phyloP scores from a whole-genome alignment of 441 rosid genomes.

The Erysimum cheiri region DNA sequence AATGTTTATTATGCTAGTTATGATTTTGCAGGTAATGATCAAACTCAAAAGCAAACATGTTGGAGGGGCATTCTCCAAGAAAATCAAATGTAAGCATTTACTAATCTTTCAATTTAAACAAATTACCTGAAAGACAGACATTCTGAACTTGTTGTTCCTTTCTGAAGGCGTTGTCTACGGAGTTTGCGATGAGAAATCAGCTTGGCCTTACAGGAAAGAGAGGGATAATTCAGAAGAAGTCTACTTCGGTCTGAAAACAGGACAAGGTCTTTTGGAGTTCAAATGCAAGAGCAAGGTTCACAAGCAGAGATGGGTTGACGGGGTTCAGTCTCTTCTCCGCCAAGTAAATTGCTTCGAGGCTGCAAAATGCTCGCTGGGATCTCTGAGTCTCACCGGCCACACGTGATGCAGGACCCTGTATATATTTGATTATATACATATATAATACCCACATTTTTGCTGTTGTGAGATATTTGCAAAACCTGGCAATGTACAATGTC shows the following conservation, averaged over 20 bases:
- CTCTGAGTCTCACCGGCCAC: constrained; percentile 50
- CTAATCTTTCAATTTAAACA: constrained; percentile 16
- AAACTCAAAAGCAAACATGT: constrained; percentile 90
- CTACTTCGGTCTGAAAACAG: constrained; percentile 86
- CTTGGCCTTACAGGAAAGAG: constrained; percentile 90
- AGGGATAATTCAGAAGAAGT: constrained; percentile 77
- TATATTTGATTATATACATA: constrained; percentile 29
- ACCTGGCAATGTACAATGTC: constrained; percentile 43
- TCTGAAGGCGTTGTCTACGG: constrained; percentile 76
- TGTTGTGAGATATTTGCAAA: constrained; percentile 37
- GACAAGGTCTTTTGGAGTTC: constrained; percentile 86
- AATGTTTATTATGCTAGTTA: constrained; percentile 28
- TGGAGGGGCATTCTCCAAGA: constrained; percentile 96
- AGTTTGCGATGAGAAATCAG: constrained; percentile 76
- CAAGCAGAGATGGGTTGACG: constrained; percentile 92
- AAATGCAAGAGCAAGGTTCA: constrained; percentile 82
- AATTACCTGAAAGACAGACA: constrained; percentile 29
- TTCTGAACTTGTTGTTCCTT: constrained; percentile 25
- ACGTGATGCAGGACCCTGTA: constrained; percentile 32
- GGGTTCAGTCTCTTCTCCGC: constrained; percentile 70
- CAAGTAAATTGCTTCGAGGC: constrained; percentile 59
- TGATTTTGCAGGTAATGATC: constrained; percentile 62
- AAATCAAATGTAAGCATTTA: constrained; percentile 69
- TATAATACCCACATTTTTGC: constrained; percentile 39
- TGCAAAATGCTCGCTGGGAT: constrained; percentile 58